Conservation (phyloP, 805 yeast species). For the Kazachstania psychrophila region DNA sequence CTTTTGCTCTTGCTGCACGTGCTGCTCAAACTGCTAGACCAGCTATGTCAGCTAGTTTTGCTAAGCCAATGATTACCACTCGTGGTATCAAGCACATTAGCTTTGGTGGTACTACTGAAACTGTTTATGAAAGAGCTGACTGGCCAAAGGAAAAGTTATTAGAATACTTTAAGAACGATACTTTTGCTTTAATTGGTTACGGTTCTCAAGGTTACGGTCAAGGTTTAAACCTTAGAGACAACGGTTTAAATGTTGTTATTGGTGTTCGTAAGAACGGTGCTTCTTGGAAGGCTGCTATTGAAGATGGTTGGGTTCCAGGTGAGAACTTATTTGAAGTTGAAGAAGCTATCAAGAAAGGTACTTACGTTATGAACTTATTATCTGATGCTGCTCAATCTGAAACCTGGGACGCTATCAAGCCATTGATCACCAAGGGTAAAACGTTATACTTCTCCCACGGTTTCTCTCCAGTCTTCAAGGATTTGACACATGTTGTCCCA, state of each 20-base stretch:
- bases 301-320: constrained; percentile 99
- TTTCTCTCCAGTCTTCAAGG: constrained; percentile 98
- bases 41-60: constrained; percentile 18
- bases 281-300: constrained; percentile 98
- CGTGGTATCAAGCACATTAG: constrained; percentile 96
- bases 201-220: constrained; percentile 99
- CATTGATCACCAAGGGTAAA: constrained; percentile 91
- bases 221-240: constrained; percentile 98
- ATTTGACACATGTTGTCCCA: constrained; percentile 90
- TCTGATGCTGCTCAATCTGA: constrained; percentile 99
- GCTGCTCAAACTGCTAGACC: constrained; percentile 30
- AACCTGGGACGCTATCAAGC: constrained; percentile 85
- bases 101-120: constrained; percentile 92
- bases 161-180: constrained; percentile 95
- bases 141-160: constrained; percentile 97
- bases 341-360: constrained; percentile 89
- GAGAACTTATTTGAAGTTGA: constrained; percentile 90
- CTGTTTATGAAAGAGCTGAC: constrained; percentile 97
- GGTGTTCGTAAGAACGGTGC: constrained; percentile 99
- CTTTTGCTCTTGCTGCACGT: constrained; percentile 44
- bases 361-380: constrained; percentile 92
- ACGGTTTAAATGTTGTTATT: constrained; percentile 92
- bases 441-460: constrained; percentile 99
- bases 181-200: constrained; percentile 96
- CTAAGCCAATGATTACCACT: constrained; percentile 44